Percentiles rank a stretch among this genome's conserved stretches.
phyloP scores from a whole-genome alignment of 2,329 filamentous ascomycete genomes.

The Septoria petroselini region DNA sequence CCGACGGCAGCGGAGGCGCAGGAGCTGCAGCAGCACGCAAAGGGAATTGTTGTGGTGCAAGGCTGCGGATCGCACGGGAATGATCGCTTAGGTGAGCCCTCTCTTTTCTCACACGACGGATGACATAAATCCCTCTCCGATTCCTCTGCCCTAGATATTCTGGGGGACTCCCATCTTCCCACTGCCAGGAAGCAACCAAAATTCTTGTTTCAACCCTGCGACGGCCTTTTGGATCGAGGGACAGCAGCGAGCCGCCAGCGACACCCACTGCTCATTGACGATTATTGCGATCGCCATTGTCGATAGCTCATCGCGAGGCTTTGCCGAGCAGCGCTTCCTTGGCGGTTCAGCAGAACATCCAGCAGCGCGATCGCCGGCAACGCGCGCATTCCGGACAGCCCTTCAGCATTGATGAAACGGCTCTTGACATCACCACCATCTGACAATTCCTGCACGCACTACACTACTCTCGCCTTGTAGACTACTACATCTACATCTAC shows the following conservation, averaged over 20 bases:
- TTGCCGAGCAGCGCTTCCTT: constrained; percentile 4
- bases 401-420: constrained; percentile 4
- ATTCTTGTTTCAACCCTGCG: too few relatives aligned
- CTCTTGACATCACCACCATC: constrained; percentile 10
- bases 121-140: background rate
- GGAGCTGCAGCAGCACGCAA: background rate
- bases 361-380: background rate
- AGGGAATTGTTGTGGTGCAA: background rate
- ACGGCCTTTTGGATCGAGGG: background rate
- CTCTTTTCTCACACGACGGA: too few relatives aligned
- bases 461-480: too few relatives aligned
- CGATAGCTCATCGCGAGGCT: constrained; percentile 6
- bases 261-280: background rate
- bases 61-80: constrained; percentile 11
- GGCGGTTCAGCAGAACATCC: constrained; percentile 1
- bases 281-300: constrained; percentile 14
- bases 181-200: background rate
- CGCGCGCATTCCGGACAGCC: constrained; percentile 3
- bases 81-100: constrained; percentile 1
- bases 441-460: background rate
- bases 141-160: background rate
- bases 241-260: background rate
- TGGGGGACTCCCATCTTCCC: background rate
- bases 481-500: background rate
- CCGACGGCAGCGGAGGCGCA: background rate